Conservation (phyloP, 2,329 filamentous ascomycete species). For the Pseudogymnoascus sp. region DNA sequence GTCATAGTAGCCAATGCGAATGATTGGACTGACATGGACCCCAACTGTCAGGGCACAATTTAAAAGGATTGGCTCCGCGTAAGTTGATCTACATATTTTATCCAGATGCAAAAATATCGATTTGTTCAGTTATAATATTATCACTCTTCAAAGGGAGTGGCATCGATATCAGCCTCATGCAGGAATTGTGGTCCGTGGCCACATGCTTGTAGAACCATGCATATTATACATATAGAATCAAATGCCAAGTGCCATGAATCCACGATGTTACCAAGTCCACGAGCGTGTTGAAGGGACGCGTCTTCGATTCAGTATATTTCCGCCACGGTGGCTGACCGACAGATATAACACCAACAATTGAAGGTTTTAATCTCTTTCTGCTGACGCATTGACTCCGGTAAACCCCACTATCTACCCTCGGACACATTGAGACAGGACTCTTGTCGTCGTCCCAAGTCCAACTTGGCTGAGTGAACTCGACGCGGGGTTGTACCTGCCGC, state of each 20-base stretch:
- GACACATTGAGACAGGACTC: background rate
- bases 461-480: too few relatives aligned
- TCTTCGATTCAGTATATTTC: background rate
- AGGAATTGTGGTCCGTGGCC: background rate
- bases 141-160: background rate
- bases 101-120: background rate
- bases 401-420: background rate
- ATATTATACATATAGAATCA: background rate
- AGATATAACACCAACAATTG: background rate
- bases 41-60: background rate
- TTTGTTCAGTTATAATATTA: background rate
- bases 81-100: background rate
- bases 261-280: background rate
- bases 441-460: background rate
- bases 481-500: background rate
- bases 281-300: background rate
- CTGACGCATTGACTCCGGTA: background rate
- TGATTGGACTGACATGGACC: background rate
- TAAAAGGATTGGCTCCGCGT: background rate
- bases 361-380: background rate
- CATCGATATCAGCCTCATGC: background rate
- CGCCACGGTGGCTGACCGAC: background rate
- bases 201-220: background rate
- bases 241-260: background rate
- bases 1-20: background rate